Base-by-base conservation (phyloP, 2,329 filamentous ascomycete species). In the Ceratocystiopsis minuta region DNA sequence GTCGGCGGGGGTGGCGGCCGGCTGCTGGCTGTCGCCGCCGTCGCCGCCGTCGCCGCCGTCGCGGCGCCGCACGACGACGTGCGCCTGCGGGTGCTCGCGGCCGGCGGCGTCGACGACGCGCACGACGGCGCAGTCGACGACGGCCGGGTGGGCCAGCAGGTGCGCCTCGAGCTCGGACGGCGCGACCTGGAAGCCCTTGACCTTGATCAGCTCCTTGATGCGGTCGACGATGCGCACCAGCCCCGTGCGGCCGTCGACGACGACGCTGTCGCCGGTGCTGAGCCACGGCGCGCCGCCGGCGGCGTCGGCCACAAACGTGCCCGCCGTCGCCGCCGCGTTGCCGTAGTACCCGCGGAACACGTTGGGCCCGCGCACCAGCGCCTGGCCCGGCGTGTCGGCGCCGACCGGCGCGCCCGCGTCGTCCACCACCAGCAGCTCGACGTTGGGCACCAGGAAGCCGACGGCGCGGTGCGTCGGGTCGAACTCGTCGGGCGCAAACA, bases 221-320 rank as follows among this genome's bases (percentile, higher is more conserved):
- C 60, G 48, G 2, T 58, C 60, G 9, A 61, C 54, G 14, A 62
- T 54, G 31, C 50, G 56, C 3, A 62, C 43, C 3, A 51, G 47
- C 1, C 57, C 57, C 1, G 55, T 32, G 20, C 4, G 4, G 0
- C 43, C 39, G 39, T 58, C 55, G 31, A 61, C 53, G 1, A 51
- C 55, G 36, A 60, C 63, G 1, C 65, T 57, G 41, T 66, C 63
- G 1, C 63, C 63, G 0, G 63, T 66, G 36, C 60, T 60, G 36
- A 62, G 61, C 61, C 62, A 66, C n/a, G n/a, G n/a, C n/a, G n/a
- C n/a, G 0, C 58, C 59, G 20, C 20, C 20, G 20, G 4, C 20
- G 31, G 11, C 31, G 34, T 35, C 15, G 15, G 7, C 34, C 4
- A 15, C n/a, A 12, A 12, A 35, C 7, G 34, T 15, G 15, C 7